Conservation (phyloP, 2,329 filamentous ascomycete genomes). For the Graphiopsis chlorocephala region DNA sequence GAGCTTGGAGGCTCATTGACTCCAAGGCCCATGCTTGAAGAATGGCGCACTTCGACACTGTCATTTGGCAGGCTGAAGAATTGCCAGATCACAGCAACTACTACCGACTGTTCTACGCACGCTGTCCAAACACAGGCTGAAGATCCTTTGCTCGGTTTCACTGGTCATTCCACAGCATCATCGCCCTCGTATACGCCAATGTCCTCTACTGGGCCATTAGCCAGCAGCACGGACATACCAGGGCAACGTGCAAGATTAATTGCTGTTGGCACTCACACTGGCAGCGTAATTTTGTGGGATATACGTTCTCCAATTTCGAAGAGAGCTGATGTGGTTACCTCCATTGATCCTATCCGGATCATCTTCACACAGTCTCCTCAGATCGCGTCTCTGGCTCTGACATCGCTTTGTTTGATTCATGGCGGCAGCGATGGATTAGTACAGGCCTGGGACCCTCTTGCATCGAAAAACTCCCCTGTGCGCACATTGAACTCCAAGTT, state of each 20-base stretch:
- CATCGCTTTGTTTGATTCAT: conserved; percentile 83
- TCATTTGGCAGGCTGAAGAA: conserved; percentile 59
- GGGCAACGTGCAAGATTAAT: conserved; percentile 80
- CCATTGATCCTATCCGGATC: conserved; percentile 68
- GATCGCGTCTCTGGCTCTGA: conserved; percentile 77
- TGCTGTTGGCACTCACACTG: conserved; percentile 74
- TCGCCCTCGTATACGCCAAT: conserved; percentile 55
- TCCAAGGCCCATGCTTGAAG: conserved; percentile 45
- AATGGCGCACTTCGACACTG: conserved; percentile 65
- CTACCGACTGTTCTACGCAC: conserved; percentile 71
- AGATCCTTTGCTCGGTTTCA: conserved; percentile 68
- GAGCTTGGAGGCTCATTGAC: conserved; percentile 29
- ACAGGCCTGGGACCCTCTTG: conserved; percentile 94
- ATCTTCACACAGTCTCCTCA: conserved; percentile 89
- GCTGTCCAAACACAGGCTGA: conserved; percentile 70
- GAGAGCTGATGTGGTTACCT: conserved; percentile 55
- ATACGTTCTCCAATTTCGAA: conserved; percentile 63
- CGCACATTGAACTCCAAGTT: conserved; percentile 85
- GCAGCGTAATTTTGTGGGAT: conserved; percentile 81
- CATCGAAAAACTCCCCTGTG: conserved; percentile 72
- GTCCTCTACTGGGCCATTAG: conserved; percentile 45
- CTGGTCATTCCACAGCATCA: conserved; percentile 52
- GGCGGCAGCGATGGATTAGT: conserved; percentile 93
- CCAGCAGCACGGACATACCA: conserved; percentile 63
- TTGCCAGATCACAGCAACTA: conserved; percentile 65